phyloP scores from a whole-genome alignment of 2,329 filamentous ascomycete genomes.

The Microdochium nivale region DNA sequence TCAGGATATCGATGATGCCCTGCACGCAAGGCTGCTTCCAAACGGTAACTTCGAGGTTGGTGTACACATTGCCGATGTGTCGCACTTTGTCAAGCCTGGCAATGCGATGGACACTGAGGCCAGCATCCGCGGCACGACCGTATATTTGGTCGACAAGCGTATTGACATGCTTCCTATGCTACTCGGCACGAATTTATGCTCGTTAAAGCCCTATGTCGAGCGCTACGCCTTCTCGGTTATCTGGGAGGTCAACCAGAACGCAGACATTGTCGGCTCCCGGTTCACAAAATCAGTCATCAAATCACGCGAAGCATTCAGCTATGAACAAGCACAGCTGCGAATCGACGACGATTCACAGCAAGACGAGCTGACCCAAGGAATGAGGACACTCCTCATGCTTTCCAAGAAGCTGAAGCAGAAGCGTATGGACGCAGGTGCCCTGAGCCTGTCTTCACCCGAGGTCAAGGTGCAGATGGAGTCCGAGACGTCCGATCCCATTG shows the following conservation, averaged over 20 bases:
- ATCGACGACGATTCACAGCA: constrained; percentile 85
- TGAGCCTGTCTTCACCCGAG: constrained; percentile 96
- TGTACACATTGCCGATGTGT: constrained; percentile 98
- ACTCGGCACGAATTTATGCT: constrained; percentile 91
- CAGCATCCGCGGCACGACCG: constrained; percentile 86
- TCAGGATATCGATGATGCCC: constrained; percentile 95
- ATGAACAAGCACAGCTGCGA: constrained; percentile 88
- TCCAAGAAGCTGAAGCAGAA: constrained; percentile 92
- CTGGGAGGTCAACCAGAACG: constrained; percentile 82
- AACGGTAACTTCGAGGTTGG: constrained; percentile 96
- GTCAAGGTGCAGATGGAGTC: constrained; percentile 93
- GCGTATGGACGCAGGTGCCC: constrained; percentile 88
- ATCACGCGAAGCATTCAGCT: constrained; percentile 93
- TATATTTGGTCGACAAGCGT: constrained; percentile 96
- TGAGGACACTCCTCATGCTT: constrained; percentile 77
- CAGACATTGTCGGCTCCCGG: constrained; percentile 73
- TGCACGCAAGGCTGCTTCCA: constrained; percentile 75
- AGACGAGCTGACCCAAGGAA: constrained; percentile 83
- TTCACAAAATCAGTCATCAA: constrained; percentile 98
- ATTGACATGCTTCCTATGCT: constrained; percentile 99
- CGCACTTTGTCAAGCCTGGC: constrained; percentile 93
- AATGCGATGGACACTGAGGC: constrained; percentile 97
- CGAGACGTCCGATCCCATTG: constrained; percentile 90
- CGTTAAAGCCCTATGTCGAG: constrained; percentile 95
- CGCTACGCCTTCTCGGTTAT: constrained; percentile 77